phyloP scores from a whole-genome alignment of 2,329 filamentous ascomycete species.

The Cyphellophora europaea region DNA sequence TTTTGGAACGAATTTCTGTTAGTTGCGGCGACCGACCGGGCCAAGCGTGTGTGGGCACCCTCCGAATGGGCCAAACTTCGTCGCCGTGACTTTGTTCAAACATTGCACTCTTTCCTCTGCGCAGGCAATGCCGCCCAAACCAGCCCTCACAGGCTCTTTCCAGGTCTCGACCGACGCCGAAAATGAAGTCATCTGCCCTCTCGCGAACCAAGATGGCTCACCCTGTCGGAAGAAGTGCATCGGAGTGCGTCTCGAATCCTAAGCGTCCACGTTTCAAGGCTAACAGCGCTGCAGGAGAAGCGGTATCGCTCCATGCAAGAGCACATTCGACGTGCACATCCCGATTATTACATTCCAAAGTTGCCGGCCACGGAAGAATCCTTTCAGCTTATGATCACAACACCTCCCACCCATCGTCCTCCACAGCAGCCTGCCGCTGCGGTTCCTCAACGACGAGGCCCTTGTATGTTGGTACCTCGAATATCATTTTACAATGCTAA shows the following conservation, averaged over 20 bases:
- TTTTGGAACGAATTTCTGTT: background rate
- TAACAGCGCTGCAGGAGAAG: constrained; percentile 60
- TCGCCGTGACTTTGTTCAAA: background rate
- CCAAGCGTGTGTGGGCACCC: background rate
- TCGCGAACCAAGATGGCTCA: constrained; percentile 92
- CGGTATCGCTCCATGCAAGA: constrained; percentile 98
- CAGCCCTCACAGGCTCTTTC: constrained; percentile 80
- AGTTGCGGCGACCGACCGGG: background rate
- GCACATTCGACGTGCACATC: constrained; percentile 94
- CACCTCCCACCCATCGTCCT: constrained; percentile 65
- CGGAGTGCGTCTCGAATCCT: constrained; percentile 60
- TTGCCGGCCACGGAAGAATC: constrained; percentile 96
- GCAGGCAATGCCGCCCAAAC: constrained; percentile 74
- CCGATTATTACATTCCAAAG: constrained; percentile 95
- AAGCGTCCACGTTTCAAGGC: too few relatives aligned
- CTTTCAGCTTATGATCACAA: constrained; percentile 93
- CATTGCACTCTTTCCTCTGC: background rate
- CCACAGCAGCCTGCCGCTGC: constrained; percentile 20
- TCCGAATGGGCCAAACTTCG: background rate
- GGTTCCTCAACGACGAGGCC: constrained; percentile 14
- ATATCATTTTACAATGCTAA: constrained; percentile 9
- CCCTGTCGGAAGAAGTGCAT: constrained; percentile 96
- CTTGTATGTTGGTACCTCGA: constrained; percentile 15
- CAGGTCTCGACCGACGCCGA: constrained; percentile 75
- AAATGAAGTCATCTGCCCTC: constrained; percentile 93